Conservation (phyloP, 1,139 yeast species). For the Candida sanyaensis region DNA sequence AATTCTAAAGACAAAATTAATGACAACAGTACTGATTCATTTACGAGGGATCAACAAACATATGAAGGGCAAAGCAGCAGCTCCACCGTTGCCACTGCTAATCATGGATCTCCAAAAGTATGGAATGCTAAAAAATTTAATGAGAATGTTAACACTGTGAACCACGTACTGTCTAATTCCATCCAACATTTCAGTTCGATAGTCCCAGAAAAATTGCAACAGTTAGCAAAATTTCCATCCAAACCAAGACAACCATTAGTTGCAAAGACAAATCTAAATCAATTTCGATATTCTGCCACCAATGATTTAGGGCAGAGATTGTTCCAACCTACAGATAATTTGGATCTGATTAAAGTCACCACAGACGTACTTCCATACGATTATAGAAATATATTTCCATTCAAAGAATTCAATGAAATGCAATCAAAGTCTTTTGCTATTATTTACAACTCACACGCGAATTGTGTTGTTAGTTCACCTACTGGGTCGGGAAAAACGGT, state of each 20-base stretch:
- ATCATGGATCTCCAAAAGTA: not conserved
- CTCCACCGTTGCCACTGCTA: not conserved
- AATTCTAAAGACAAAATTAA: not conserved
- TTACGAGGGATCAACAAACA: not conserved
- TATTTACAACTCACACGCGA: slow-evolving; percentile 34
- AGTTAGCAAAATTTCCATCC: not conserved
- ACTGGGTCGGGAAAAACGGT: slow-evolving; percentile 63
- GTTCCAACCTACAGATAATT: not conserved
- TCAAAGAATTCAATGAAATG: slow-evolving; percentile 47
- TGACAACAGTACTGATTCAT: not conserved
- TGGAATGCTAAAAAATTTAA: not conserved
- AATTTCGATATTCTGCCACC: not conserved
- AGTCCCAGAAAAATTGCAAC: not conserved
- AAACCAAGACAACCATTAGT: slow-evolving; percentile 2
- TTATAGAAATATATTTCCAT: slow-evolving; percentile 25
- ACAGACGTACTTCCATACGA: slow-evolving; percentile 10
- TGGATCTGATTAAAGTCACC: not conserved
- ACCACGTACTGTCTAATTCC: not conserved
- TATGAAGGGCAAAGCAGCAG: not conserved
- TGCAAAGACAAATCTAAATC: slow-evolving; percentile 6
- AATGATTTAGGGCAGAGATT: not conserved
- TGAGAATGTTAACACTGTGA: not conserved
- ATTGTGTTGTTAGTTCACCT: slow-evolving; percentile 53
- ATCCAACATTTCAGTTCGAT: not conserved
- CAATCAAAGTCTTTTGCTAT: slow-evolving; percentile 44